Conservation (phyloP, 495 filamentous ascomycete genomes). For the Aspergillus egyptiacus region DNA sequence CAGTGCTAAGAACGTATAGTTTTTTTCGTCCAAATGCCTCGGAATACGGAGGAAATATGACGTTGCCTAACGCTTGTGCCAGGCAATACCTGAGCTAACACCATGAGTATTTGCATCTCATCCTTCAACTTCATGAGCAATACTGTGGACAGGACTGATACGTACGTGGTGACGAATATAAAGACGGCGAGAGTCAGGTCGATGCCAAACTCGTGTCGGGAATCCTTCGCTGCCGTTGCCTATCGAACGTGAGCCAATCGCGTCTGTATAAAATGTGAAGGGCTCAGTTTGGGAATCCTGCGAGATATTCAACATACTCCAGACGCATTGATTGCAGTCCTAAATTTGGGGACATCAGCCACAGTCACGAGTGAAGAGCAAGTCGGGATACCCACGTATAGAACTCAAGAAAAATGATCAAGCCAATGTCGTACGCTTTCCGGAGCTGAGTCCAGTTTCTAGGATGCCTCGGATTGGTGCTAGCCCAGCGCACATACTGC, state of each 20-base stretch:
- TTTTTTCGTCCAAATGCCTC: constrained; percentile 42
- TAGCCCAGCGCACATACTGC: constrained; percentile 15
- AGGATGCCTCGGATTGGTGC: constrained; percentile 20
- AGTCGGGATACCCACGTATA: constrained; percentile 14
- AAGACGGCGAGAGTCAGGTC: constrained; percentile 20
- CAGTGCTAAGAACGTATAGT: constrained; percentile 37
- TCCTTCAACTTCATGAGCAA: constrained; percentile 16
- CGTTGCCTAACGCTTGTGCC: constrained; percentile 40
- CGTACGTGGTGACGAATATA: constrained; percentile 27
- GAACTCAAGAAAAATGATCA: constrained; percentile 26
- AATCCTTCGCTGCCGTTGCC: constrained; percentile 20
- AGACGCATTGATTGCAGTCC: constrained; percentile 26
- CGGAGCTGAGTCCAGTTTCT: constrained; percentile 19
- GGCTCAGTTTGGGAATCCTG: not conserved
- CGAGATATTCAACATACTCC: constrained; percentile 16
- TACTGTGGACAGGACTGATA: not conserved
- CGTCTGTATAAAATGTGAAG: not conserved
- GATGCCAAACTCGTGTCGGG: constrained; percentile 18
- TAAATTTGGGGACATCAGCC: constrained; percentile 1
- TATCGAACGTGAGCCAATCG: constrained; percentile 1
- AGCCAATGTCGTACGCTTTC: constrained; percentile 18
- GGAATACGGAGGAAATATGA: constrained; percentile 43
- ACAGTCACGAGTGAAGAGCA: not conserved
- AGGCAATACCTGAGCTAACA: constrained; percentile 27
- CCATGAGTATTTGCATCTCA: not conserved